Conservation (phyloP, 306 rosid species). For the Acacia acuminata region DNA sequence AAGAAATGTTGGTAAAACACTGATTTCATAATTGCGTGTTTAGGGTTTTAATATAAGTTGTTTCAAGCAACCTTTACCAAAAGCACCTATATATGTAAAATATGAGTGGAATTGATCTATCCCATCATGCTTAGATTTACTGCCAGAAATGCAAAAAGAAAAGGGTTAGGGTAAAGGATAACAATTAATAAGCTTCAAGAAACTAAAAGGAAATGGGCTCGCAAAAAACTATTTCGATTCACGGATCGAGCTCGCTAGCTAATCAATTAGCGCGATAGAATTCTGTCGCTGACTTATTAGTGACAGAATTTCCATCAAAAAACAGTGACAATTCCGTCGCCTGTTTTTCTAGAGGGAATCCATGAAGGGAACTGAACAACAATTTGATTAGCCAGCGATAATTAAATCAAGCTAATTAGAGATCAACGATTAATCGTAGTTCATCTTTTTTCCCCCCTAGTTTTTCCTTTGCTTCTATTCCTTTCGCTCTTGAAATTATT, state of each 20-base stretch:
- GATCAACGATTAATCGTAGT: background rate
- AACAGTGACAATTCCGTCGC: too few species aligned
- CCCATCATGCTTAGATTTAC: background rate
- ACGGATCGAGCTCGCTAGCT: too few species aligned
- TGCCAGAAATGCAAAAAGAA: background rate
- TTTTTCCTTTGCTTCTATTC: background rate
- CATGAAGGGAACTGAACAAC: background rate
- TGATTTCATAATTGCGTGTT: background rate
- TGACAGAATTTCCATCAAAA: too few species aligned
- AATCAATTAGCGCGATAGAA: too few species aligned
- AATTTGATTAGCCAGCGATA: too few species aligned
- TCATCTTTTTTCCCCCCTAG: background rate
- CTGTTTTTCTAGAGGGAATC: background rate
- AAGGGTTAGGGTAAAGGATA: background rate
- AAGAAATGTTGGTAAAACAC: background rate
- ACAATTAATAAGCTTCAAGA: background rate
- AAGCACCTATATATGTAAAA: background rate
- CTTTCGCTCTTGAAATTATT: background rate
- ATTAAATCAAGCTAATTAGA: too few species aligned
- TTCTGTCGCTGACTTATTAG: too few species aligned
- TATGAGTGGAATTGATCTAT: background rate
- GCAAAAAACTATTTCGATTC: background rate
- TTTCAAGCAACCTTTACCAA: background rate
- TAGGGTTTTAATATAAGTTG: background rate
- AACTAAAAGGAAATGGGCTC: background rate